These are phyloP conservation scores for Microstegium vimineum DNA, from an alignment of 176 grass and related monocot genomes.

Conservation along the genomic window DNA sequence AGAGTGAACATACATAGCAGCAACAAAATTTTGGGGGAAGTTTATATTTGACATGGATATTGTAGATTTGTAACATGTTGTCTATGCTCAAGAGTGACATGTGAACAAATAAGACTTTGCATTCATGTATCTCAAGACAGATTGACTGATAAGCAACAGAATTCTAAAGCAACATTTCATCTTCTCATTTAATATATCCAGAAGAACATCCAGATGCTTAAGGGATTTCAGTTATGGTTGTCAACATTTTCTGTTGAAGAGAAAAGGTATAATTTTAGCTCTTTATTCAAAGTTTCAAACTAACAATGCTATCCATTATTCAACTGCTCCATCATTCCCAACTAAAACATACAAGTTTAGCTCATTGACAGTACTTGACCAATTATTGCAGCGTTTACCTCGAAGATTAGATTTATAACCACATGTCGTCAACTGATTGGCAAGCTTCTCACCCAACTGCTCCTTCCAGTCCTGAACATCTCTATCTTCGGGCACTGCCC, in stretches of 20 bases:
- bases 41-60: too few relatives aligned
- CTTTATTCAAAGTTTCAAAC: neutral
- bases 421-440: conserved; percentile 58
- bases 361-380: neutral
- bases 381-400: conserved; percentile 37
- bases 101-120: neutral
- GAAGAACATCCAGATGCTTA: neutral
- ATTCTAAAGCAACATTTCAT: conserved; percentile 5
- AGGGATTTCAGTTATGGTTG: neutral
- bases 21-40: too few relatives aligned
- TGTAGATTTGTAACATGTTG: neutral
- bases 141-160: neutral
- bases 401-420: conserved; percentile 92
- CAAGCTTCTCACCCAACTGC: conserved; percentile 77
- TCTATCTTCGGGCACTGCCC: conserved; percentile 49
- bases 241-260: neutral
- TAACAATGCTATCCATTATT: neutral
- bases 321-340: neutral
- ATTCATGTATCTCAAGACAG: conserved; percentile 9
- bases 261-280: neutral
- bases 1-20: conserved; percentile 3
- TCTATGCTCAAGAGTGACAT: conserved; percentile 1
- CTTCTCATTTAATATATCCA: neutral
- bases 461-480: conserved; percentile 68
- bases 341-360: neutral